Base-by-base conservation (phyloP, 2,329 filamentous ascomycete species). In the Thielaviopsis musarum region DNA sequence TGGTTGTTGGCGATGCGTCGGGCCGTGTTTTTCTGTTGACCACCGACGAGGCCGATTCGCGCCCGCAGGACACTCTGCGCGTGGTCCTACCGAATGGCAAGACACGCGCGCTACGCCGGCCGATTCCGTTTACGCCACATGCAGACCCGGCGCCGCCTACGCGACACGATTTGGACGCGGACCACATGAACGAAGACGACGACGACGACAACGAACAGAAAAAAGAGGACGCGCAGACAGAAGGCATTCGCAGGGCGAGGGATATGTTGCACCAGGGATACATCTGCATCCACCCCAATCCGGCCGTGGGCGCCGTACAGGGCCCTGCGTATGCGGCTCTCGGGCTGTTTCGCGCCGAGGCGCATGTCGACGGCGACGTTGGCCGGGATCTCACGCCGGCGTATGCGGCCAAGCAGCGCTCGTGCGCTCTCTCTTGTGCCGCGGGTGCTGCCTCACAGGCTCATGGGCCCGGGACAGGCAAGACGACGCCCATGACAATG, bases 1-100 rank as follows among this genome's bases (percentile, higher is more conserved):
- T 85, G 1, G 72, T 79, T 1, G 70, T 85, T 12, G 82, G 82
- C 19, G 82, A 85, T 65, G 79, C 79, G 0, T 82, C 77, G 2
- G 82, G 82, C 0, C 76, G 79, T 6, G 73, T 84, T 0, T 82
- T 79, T 61, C 64, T 84, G 0, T 66, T 84, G 2, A 76, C 75
- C 0, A 66, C 77, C 2, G 73, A 80, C 59, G 71, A 76, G 19
- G 72, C 73, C 12, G 71, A 75, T 34, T 69, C 70, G 22, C 65
- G 67, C 0, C 64, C 68, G 10, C 63, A 67, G 0, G 65, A 71
- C 21, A 71, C 73, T 53, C 64, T 72, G 10, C 69, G 67, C 1
- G 56, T 77, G 1, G 70, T 71, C 0, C 68, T 70, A 1, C 65
- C 65, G 3, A 63, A 66, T 13, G 65, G 67, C 4, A 59, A 58